Percentiles rank a stretch among this genome's conserved stretches.
Evolutionary conservation across 352 stramenopile genomes (phyloP).

Genomic region (Phytopythium montanum): DNA sequence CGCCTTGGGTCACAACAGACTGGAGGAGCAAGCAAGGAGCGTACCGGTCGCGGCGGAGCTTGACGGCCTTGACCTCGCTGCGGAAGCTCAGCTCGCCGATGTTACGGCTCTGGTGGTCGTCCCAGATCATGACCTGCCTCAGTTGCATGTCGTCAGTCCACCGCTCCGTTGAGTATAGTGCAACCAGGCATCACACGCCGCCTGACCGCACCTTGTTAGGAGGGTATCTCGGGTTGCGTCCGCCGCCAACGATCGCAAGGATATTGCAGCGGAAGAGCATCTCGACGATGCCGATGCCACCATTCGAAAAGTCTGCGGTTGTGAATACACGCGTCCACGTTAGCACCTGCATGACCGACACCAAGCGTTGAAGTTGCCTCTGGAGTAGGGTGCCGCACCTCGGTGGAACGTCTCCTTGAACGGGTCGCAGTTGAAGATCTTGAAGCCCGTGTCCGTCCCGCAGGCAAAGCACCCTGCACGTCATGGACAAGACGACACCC

Average conservation of each 20-base stretch:
- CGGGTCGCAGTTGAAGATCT: slow-evolving; percentile 98
- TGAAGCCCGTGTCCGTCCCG: slow-evolving; percentile 96
- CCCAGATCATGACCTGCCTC: slow-evolving; percentile 97
- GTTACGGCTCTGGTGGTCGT: slow-evolving; percentile 97
- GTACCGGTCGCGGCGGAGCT: slow-evolving; percentile 92
- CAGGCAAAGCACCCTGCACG: slow-evolving; percentile 89
- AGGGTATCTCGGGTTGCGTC: slow-evolving; percentile 91
- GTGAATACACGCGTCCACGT: not conserved
- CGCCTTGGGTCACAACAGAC: not conserved
- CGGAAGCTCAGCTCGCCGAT: slow-evolving; percentile 98
- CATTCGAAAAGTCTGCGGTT: slow-evolving; percentile 91
- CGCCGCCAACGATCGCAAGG: slow-evolving; percentile 92
- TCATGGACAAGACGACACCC: not conserved
- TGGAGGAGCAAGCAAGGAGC: not conserved
- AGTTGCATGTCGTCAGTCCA: not conserved
- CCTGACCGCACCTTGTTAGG: slow-evolving; percentile 90
- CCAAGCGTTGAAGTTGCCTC: not conserved
- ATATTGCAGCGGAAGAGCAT: slow-evolving; percentile 99
- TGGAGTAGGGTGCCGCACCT: slow-evolving; percentile 25
- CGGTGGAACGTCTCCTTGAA: slow-evolving; percentile 97
- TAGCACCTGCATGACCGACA: not conserved
- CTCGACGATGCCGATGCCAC: slow-evolving; percentile 97
- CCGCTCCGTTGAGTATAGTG: not conserved
- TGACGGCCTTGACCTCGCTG: slow-evolving; percentile 95
- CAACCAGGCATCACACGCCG: not conserved